These are phyloP conservation scores for Scleroderma citrinum DNA, from an alignment of 768 basidiomycete genomes.

Conservation along the genomic window DNA sequence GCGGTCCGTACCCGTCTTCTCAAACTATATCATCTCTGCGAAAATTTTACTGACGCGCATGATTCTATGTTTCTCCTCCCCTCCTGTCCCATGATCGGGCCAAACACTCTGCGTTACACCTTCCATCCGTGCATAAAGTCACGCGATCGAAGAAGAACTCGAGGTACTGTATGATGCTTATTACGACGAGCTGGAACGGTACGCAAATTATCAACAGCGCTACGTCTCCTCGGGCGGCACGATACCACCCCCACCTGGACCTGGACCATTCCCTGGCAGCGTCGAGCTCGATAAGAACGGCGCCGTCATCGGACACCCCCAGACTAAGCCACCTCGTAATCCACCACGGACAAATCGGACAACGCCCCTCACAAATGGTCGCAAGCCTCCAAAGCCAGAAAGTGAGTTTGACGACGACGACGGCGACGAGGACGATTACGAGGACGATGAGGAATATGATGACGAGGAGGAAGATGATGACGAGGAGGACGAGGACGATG, in stretches of 20 bases:
- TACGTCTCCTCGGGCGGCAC: constrained; percentile 88
- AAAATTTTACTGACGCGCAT: constrained; percentile 17
- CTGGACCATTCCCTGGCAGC: constrained; percentile 96
- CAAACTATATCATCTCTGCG: constrained; percentile 16
- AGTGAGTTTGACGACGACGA: constrained; percentile 66
- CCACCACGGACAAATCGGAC: constrained; percentile 33
- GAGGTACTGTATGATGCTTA: constrained; percentile 99
- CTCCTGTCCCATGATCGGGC: constrained; percentile 15
- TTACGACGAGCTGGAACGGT: constrained; percentile 99
- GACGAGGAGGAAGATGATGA: constrained; percentile 64
- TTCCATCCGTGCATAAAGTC: constrained; percentile 39
- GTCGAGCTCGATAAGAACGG: constrained; percentile 96
- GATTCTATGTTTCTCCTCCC: constrained; percentile 17
- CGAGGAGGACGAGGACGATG: constrained; percentile 66
- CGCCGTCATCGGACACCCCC: constrained; percentile 43
- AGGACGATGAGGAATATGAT: constrained; percentile 52
- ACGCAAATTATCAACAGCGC: constrained; percentile 96
- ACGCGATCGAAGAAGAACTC: constrained; percentile 99
- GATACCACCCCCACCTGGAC: constrained; percentile 88
- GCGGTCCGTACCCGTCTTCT: constrained; percentile 56
- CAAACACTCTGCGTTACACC: constrained; percentile 6
- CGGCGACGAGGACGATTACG: constrained; percentile 47
- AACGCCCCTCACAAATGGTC: constrained; percentile 29
- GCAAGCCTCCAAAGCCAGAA: constrained; percentile 47
- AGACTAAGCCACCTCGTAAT: constrained; percentile 30